These are phyloP conservation scores for Fimicolochytrium jonesii DNA, from an alignment of 192 early-diverging fungal genomes.

Conservation along the genomic window DNA sequence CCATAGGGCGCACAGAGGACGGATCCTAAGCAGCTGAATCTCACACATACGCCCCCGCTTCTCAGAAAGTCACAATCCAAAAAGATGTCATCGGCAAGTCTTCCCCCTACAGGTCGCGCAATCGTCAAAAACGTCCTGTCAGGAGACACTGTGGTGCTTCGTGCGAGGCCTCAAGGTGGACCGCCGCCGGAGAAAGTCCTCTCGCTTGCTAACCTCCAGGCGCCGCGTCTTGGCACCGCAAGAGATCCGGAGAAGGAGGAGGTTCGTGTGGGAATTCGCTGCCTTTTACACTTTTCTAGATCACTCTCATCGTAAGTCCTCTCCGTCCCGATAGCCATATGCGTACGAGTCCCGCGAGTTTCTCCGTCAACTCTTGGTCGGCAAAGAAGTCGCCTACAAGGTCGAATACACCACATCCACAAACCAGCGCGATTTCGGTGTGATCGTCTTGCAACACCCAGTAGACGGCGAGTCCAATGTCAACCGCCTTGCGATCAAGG, in stretches of 20 bases:
- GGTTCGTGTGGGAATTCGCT: constrained; percentile 35
- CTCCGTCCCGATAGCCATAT: constrained; percentile 5
- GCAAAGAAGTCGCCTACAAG: constrained; percentile 83
- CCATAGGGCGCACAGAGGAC: too few species aligned
- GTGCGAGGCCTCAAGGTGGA: constrained; percentile 72
- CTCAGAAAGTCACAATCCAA: too few species aligned
- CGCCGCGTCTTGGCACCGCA: constrained; percentile 74
- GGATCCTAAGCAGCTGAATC: too few species aligned
- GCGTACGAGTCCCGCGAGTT: constrained; percentile 87
- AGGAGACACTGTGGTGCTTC: constrained; percentile 87
- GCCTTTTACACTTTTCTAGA: not conserved
- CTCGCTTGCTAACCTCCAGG: constrained; percentile 72
- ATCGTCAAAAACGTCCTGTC: constrained; percentile 86
- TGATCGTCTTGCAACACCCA: constrained; percentile 38
- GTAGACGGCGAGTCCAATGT: constrained; percentile 61
- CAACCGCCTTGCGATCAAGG: constrained; percentile 65
- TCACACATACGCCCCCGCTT: too few species aligned
- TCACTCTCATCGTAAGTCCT: not conserved
- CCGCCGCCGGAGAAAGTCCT: constrained; percentile 85
- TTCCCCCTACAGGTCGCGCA: constrained; percentile 49
- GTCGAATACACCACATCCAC: constrained; percentile 71
- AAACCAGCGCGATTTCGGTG: constrained; percentile 57
- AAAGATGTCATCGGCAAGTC: constrained; percentile 4
- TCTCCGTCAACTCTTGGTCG: constrained; percentile 78
- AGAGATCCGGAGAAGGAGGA: constrained; percentile 82